Percentiles rank a stretch among this genome's conserved stretches.
phyloP scores from a whole-genome alignment of 2,329 filamentous ascomycete genomes.

The Xylariaceae sp. region DNA sequence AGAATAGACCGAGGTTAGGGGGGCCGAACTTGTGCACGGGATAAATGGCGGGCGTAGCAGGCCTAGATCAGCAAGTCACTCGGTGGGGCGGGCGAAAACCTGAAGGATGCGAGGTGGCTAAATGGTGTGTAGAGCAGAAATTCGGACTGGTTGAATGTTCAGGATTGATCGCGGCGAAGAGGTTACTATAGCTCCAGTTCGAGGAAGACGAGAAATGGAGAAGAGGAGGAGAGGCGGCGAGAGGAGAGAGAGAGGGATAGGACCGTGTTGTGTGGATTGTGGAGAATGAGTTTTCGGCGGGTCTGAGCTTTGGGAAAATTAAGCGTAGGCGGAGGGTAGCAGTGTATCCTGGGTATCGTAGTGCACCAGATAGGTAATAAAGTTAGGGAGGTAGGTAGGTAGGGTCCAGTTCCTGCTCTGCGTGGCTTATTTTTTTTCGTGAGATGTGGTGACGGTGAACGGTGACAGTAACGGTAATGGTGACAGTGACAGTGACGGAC shows the following conservation, averaged over 20 bases:
- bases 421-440: too few relatives aligned
- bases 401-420: not conserved
- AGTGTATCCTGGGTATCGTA: not conserved
- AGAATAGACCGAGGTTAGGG: conserved; percentile 13
- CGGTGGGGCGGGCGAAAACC: not conserved
- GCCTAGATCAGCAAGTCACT: not conserved
- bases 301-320: conserved; percentile 10
- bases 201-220: conserved; percentile 26
- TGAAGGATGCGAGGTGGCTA: not conserved
- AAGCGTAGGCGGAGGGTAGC: conserved; percentile 1
- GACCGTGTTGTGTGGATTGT: conserved; percentile 15
- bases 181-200: conserved; percentile 20
- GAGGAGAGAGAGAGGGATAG: conserved; percentile 14
- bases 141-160: not conserved
- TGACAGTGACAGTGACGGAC: not conserved
- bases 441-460: too few relatives aligned
- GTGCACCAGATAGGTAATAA: not conserved
- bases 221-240: conserved; percentile 26
- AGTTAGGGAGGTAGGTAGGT: not conserved
- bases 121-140: not conserved
- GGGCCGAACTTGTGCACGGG: not conserved
- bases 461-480: too few relatives aligned
- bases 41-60: not conserved
- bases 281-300: conserved; percentile 26
- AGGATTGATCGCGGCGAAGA: conserved; percentile 25